These are phyloP conservation scores for Cucurbita ficifolia DNA, from an alignment of 306 rosid species.

Conservation along the genomic window DNA sequence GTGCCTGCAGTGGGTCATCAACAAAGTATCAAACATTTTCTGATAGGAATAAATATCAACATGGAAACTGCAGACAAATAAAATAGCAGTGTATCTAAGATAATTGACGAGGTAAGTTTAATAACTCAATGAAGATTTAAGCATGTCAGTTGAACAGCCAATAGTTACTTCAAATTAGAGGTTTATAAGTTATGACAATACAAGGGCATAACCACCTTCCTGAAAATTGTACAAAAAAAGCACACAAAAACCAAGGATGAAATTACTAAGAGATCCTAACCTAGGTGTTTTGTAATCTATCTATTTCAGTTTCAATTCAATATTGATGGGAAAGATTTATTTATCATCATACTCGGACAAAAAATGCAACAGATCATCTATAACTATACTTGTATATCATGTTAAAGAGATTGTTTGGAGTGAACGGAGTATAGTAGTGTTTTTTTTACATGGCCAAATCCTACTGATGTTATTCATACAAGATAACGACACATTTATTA, in stretches of 20 bases:
- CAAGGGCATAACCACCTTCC: not conserved
- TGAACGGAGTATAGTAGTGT: not conserved
- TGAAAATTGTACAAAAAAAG: not conserved
- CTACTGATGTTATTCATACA: not conserved
- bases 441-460: not conserved
- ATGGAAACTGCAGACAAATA: not conserved
- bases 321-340: not conserved
- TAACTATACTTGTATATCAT: not conserved
- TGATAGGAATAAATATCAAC: not conserved
- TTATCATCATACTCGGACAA: not conserved
- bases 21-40: not conserved
- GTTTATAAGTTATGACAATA: not conserved
- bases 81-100: not conserved
- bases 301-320: not conserved
- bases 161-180: not conserved
- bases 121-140: not conserved
- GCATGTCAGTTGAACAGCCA: not conserved
- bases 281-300: not conserved
- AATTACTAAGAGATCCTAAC: not conserved
- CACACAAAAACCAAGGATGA: not conserved
- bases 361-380: not conserved
- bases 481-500: not conserved
- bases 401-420: not conserved
- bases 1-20: constrained; percentile 42
- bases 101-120: not conserved